Evolutionary conservation across 2,329 filamentous ascomycete species (phyloP), one percentile per base, ranked within the genome.

Genomic region (Sclerotiophoma versabilis): DNA sequence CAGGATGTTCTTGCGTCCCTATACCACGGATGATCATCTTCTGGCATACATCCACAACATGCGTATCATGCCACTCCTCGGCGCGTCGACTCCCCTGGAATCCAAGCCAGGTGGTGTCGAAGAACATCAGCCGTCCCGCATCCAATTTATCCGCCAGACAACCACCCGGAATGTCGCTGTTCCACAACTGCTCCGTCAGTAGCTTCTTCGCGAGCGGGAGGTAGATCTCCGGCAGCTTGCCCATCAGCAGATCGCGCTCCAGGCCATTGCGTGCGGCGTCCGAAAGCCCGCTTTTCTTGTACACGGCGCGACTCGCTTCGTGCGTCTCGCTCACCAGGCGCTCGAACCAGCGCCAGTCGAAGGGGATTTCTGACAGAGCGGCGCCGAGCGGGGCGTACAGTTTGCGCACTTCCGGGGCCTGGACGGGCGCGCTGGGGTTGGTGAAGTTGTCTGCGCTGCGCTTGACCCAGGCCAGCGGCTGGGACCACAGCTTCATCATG

Each of bases 71-170:
- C 72, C 88, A 91, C 9, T 81, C 74, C 59, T 86, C 84, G 4
- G 81, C 83, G 15, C 77, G 76, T 12, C 75, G 74, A 54, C 87
- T 84, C 47, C 87, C 82, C 9, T 83, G 81, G 12, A 91, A 78
- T 5, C 89, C 88, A 10, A 95, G 79, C 70, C 90, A 83, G 42
- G 80, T 81, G 49, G 87, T 91, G 69, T 95, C 85, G 42, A 85
- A 84, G 74, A 92, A 89, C 75, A 90, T 90, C 42, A 96, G 80
- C 56, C 82, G 82, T 9, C 87, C 83, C 23, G 85, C 82, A 60
- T 95, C 86, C 10, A 87, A 81, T 49, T 83, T 80, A 5, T 78
- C 78, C 33, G 83, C 80, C 48, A 93, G 82, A 17, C 80, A 78
- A 0, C 59, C 61, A 17, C 60, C 54, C 15, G 46, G 52, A 32